Conservation (phyloP, 192 early-diverging fungal species). For the Physocladia obscura region DNA sequence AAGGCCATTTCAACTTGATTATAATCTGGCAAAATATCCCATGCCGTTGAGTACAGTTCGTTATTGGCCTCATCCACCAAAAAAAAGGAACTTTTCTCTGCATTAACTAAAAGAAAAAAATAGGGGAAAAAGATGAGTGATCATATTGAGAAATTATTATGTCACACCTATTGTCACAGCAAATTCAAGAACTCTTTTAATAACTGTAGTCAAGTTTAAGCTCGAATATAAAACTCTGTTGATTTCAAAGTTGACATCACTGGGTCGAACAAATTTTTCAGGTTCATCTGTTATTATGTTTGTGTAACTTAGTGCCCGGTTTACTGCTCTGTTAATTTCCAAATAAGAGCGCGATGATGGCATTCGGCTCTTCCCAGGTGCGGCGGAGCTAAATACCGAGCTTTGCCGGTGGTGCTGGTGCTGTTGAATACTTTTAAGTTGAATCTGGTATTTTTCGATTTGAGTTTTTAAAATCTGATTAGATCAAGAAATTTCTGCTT, state of each 20-base stretch:
- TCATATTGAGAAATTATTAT: too few species aligned
- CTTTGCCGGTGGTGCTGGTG: too few species aligned
- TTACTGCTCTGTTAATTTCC: too few species aligned
- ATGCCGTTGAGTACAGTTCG: constrained; percentile 16
- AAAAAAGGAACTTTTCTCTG: constrained; percentile 26
- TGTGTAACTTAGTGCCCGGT: too few species aligned
- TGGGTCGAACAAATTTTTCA: constrained; percentile 1
- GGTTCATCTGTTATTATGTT: too few species aligned
- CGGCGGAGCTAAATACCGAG: too few species aligned
- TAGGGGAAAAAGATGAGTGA: not conserved
- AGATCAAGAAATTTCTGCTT: too few species aligned
- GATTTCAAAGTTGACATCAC: constrained; percentile 22
- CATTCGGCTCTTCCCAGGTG: too few species aligned
- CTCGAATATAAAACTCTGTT: constrained; percentile 13
- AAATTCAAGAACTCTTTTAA: constrained; percentile 11
- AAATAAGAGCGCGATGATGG: too few species aligned
- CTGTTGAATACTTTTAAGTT: too few species aligned
- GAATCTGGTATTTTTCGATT: too few species aligned
- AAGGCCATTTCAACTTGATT: constrained; percentile 3
- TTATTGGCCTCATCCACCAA: constrained; percentile 23
- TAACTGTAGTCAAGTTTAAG: constrained; percentile 11
- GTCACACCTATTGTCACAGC: constrained; percentile 11
- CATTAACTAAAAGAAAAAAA: not conserved
- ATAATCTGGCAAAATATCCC: constrained; percentile 10
- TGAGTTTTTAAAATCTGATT: too few species aligned